Evolutionary conservation across 2,329 filamentous ascomycete genomes (phyloP).

Genomic region (Monosporascus sp.): DNA sequence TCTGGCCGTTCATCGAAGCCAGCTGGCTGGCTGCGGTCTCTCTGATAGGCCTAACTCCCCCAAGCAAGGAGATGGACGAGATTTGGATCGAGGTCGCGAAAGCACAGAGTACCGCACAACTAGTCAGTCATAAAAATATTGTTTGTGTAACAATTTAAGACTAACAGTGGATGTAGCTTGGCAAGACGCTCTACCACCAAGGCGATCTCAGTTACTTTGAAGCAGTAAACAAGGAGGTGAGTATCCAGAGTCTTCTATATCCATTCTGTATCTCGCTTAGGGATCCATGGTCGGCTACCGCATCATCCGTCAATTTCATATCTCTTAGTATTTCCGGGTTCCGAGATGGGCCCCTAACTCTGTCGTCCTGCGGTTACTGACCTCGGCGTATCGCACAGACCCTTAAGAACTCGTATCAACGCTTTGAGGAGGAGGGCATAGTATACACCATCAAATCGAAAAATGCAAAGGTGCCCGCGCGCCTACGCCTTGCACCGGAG

Average conservation of each 20-base stretch:
- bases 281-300: too few species aligned
- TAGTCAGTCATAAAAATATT: conserved; percentile 46
- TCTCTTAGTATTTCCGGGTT: too few species aligned
- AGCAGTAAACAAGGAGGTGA: conserved; percentile 84
- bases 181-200: conserved; percentile 96
- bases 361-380: not conserved
- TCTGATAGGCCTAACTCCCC: conserved; percentile 79
- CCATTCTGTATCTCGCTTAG: not conserved
- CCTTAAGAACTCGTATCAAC: conserved; percentile 83
- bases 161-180: conserved; percentile 51
- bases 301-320: too few species aligned
- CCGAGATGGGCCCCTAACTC: too few species aligned
- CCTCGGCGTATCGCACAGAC: conserved; percentile 36
- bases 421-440: conserved; percentile 88
- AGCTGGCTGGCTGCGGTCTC: conserved; percentile 88
- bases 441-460: conserved; percentile 67
- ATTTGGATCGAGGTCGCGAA: conserved; percentile 74
- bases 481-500: conserved; percentile 63
- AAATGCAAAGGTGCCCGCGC: conserved; percentile 54
- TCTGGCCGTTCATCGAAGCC: conserved; percentile 97
- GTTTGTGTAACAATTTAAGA: not conserved
- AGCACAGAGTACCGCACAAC: conserved; percentile 74
- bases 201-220: conserved; percentile 97
- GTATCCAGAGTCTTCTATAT: not conserved
- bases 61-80: conserved; percentile 50